Conservation (phyloP, 1,284 basidiomycete species). For the Psilocybe mexicana region DNA sequence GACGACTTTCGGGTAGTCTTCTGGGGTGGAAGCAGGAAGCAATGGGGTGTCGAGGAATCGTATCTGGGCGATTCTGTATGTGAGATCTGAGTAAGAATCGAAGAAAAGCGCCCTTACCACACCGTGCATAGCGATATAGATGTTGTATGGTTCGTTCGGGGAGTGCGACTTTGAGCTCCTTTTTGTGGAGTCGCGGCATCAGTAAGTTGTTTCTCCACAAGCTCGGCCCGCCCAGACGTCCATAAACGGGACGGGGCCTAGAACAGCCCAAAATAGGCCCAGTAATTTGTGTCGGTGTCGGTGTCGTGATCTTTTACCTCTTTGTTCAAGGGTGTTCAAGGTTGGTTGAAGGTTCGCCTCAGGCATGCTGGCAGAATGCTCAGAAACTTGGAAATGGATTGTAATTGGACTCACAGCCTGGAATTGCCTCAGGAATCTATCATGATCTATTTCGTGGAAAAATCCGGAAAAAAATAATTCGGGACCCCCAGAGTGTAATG, state of each 20-base stretch:
- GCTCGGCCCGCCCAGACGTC: background rate
- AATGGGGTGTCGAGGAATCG: constrained; percentile 27
- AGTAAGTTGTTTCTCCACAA: background rate
- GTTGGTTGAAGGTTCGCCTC: no score
- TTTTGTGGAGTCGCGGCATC: background rate
- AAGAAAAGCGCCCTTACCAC: background rate
- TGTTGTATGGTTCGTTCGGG: background rate
- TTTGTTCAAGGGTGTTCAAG: no score
- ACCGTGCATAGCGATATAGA: background rate
- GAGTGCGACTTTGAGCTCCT: background rate
- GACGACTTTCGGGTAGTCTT: constrained; percentile 28
- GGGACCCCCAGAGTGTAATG: no score
- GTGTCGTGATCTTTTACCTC: no score
- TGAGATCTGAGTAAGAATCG: background rate
- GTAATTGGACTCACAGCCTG: no score
- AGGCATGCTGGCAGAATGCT: no score
- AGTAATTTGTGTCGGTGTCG: no score
- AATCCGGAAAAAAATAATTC: no score
- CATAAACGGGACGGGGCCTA: background rate
- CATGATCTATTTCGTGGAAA: no score
- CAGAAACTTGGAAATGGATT: no score
- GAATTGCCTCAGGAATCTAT: no score
- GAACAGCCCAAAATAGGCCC: background rate
- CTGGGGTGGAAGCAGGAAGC: constrained; percentile 22
- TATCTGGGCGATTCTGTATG: constrained; percentile 11